These are phyloP conservation scores for Cryptosporidium viatorum DNA, from an alignment of 169 alveolate genomes.

Conservation along the genomic window DNA sequence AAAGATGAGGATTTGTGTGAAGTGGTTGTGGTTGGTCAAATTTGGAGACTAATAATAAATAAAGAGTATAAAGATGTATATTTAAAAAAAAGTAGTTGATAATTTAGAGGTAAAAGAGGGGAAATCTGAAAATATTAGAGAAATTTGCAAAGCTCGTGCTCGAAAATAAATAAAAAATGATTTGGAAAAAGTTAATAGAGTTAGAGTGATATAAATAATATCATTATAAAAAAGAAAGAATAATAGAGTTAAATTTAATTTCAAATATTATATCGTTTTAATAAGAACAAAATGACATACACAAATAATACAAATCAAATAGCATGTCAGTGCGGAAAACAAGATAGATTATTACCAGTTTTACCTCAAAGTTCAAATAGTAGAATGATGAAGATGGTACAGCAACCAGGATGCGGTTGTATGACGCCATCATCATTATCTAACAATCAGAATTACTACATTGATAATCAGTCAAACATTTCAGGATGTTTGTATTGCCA, in stretches of 20 bases:
- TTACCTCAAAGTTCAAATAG: constrained; percentile 25
- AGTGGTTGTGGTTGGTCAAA: no score
- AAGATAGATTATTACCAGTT: neutral
- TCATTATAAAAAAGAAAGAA: neutral
- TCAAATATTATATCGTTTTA: neutral
- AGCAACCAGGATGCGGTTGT: constrained; percentile 4
- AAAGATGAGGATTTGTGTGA: no score
- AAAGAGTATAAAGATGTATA: neutral
- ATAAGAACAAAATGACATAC: neutral
- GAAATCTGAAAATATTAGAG: neutral
- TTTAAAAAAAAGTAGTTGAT: neutral
- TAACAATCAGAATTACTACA: neutral
- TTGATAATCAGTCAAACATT: neutral
- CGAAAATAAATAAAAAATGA: constrained; percentile 2
- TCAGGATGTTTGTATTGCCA: constrained; percentile 41
- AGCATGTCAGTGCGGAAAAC: constrained; percentile 12
- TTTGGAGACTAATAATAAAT: no score
- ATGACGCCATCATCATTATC: neutral
- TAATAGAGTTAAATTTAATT: neutral
- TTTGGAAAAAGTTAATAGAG: neutral
- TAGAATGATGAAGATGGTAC: constrained; percentile 1
- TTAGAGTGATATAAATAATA: neutral
- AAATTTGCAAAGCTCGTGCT: constrained; percentile 8
- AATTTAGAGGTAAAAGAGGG: neutral
- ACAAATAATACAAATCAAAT: constrained; percentile 3